Percentiles rank a stretch among this genome's conserved stretches.
Conservation (phyloP, 75 land plant species). For the Pseudotsuga menziesii region DNA sequence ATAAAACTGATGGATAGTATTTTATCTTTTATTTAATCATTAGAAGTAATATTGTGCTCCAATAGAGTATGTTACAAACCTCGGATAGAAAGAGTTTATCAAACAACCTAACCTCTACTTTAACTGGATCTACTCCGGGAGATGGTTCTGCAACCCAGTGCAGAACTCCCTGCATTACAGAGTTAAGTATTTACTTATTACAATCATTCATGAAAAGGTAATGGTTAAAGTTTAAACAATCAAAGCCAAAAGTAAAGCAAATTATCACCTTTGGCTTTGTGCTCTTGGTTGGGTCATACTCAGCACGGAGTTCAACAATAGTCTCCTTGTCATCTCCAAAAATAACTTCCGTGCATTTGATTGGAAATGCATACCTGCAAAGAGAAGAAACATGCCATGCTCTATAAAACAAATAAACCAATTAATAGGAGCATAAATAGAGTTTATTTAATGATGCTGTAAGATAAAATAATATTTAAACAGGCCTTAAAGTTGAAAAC, state of each 20-base stretch:
- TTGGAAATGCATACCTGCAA: slow-evolving; percentile 90
- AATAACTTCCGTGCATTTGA: slow-evolving; percentile 87
- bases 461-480: background rate
- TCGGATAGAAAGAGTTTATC: slow-evolving; percentile 87
- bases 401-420: background rate
- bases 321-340: slow-evolving; percentile 65
- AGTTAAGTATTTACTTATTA: background rate
- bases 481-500: no score
- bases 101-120: slow-evolving; percentile 88
- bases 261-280: slow-evolving; percentile 80
- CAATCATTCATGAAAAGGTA: slow-evolving; percentile 2
- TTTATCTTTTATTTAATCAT: background rate
- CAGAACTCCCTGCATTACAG: slow-evolving; percentile 68
- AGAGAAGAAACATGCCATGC: background rate
- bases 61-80: slow-evolving; percentile 38
- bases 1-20: background rate
- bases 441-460: background rate
- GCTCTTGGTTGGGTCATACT: slow-evolving; percentile 82
- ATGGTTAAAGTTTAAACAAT: slow-evolving; percentile 4
- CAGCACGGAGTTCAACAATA: slow-evolving; percentile 74
- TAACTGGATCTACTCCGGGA: slow-evolving; percentile 72
- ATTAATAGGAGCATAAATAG: background rate
- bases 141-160: slow-evolving; percentile 96
- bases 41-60: background rate
- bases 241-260: background rate